Evolutionary conservation across 2,329 filamentous ascomycete genomes (phyloP).

Genomic region (Ophiocordyceps sinensis): DNA sequence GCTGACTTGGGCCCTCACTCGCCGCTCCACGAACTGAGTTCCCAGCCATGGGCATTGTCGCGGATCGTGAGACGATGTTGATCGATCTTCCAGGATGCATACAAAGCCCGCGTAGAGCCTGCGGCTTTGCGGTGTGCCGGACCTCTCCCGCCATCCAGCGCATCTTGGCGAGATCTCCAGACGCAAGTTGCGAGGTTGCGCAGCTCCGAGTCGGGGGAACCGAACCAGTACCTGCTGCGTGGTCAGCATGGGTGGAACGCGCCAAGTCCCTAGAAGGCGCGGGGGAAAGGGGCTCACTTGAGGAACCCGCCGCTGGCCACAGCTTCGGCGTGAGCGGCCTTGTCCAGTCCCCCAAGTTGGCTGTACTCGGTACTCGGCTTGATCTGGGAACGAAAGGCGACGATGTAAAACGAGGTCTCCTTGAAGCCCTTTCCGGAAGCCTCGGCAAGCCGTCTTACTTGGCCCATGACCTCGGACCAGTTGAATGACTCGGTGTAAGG

Average conservation of each 20-base stretch:
- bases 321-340: constrained; percentile 67
- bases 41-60: constrained; percentile 50
- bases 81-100: constrained; percentile 55
- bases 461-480: constrained; percentile 48
- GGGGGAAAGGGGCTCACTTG: constrained; percentile 38
- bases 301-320: constrained; percentile 65
- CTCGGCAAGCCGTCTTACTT: constrained; percentile 36
- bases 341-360: constrained; percentile 59
- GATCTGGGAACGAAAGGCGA: constrained; percentile 67
- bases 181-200: constrained; percentile 72
- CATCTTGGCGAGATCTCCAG: constrained; percentile 47
- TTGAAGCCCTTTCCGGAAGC: constrained; percentile 38
- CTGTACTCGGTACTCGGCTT: constrained; percentile 51
- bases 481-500: constrained; percentile 66
- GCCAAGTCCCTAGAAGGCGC: neutral
- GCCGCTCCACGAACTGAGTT: constrained; percentile 41
- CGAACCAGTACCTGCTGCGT: constrained; percentile 66
- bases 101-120: constrained; percentile 48
- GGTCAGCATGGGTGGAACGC: constrained; percentile 6
- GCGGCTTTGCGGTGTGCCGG: constrained; percentile 50
- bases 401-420: constrained; percentile 60
- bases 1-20: constrained; percentile 2
- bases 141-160: constrained; percentile 42
- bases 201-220: constrained; percentile 51
- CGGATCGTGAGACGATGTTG: constrained; percentile 54